Evolutionary conservation across 306 rosid genomes (phyloP).

Genomic region (Psophocarpus tetragonolobus): DNA sequence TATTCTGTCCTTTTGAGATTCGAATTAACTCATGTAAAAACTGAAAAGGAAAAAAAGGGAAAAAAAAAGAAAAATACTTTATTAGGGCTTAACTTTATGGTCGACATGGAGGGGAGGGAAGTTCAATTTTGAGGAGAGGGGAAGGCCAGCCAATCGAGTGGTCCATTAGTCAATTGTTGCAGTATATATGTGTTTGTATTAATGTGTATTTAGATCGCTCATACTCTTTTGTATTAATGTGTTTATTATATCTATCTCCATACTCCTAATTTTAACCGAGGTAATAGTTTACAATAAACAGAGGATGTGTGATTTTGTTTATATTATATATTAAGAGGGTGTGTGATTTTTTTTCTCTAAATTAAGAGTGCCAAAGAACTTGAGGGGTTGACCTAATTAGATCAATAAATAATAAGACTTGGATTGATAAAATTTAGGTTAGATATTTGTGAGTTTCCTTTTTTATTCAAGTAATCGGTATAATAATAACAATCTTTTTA

Average conservation of each 20-base stretch:
- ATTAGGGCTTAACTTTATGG: conserved; percentile 10
- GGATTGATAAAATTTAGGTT: not conserved
- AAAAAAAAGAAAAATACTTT: not conserved
- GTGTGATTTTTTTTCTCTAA: not conserved
- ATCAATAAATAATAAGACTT: not conserved
- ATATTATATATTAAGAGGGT: no score
- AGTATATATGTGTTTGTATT: not conserved
- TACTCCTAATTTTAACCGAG: not conserved
- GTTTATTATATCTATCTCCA: not conserved
- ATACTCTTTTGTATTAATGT: not conserved
- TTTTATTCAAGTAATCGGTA: not conserved
- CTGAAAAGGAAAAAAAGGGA: not conserved
- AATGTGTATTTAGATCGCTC: not conserved
- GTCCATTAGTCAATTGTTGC: not conserved
- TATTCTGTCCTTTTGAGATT: conserved; percentile 24
- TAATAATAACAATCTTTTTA: not conserved
- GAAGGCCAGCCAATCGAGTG: not conserved
- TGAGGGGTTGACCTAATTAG: not conserved
- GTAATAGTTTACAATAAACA: not conserved
- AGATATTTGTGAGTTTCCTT: not conserved
- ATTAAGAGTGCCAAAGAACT: not conserved
- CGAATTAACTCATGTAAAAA: conserved; percentile 16
- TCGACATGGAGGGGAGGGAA: not conserved
- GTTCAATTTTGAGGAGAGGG: not conserved
- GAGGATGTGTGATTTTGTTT: not conserved